Evolutionary conservation across 495 filamentous ascomycete genomes (phyloP), one percentile per base, ranked within the genome.

Genomic region (Lepidopterella palustris): DNA sequence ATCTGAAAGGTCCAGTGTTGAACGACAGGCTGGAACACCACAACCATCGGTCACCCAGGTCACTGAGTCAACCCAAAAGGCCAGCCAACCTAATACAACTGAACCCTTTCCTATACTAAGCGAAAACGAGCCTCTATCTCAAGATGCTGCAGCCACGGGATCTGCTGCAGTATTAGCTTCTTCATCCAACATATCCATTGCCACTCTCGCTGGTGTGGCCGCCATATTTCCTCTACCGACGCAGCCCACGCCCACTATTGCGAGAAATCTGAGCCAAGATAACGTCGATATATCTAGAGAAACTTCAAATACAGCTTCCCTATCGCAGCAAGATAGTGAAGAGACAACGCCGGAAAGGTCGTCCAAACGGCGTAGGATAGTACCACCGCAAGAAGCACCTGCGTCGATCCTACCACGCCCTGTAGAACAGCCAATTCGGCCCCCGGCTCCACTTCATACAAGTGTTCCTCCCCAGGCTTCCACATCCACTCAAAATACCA

Each of bases 361-460:
- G 42, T 28, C 55, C 58, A 31, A 54, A 47, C 62, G 58, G n/a
- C 59, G 60, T 26, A 58, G 54, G 45, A 40, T 58, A 47, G 53
- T 57, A 42, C 18, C 35, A 3, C 35, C 35, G 10, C 35, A 25
- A 11, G 15, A 10, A 20, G 21, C 47, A 21, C 21, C n/a, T 3
- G 15, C 25, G 13, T 13, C 47, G 13, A 50, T 24, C n/a, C n/a
- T n/a, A n/a, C n/a, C n/a, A n/a, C n/a, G n/a, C n/a, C n/a, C n/a
- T n/a, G n/a, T n/a, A n/a, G n/a, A n/a, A n/a, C n/a, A n/a, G n/a
- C n/a, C n/a, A n/a, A n/a, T n/a, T n/a, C n/a, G n/a, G n/a, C n/a
- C n/a, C n/a, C n/a, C n/a, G n/a, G n/a, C n/a, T 3, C 47, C 11
- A 23, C 18, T 23, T 1, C 47, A 15, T 1, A 50, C 47, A 15